A percentile compares a stretch with the other conserved stretches of the same genome.
Conservation (phyloP, 2,329 filamentous ascomycete genomes). For the Emergomyces orientalis region DNA sequence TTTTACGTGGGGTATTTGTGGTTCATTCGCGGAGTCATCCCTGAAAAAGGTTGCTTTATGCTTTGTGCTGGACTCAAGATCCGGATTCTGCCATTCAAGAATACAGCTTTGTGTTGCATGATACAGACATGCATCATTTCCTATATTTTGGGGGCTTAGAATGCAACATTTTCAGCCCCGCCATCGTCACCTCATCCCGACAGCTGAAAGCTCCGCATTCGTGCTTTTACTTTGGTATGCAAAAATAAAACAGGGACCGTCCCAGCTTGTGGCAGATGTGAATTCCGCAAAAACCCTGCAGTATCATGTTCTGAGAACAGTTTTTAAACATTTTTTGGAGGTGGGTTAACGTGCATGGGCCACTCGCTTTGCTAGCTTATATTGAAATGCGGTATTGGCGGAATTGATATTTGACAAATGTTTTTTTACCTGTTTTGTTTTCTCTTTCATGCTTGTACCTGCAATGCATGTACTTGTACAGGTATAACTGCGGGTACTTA, state of each 20-base stretch:
- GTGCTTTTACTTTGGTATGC: background rate
- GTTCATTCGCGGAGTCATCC: too few relatives aligned
- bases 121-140: too few relatives aligned
- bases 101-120: too few relatives aligned
- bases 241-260: background rate
- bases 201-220: background rate
- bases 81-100: too few relatives aligned
- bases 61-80: too few relatives aligned
- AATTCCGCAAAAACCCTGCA: background rate
- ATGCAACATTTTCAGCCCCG: background rate
- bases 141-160: too few relatives aligned
- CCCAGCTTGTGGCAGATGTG: background rate
- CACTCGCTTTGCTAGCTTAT: too few relatives aligned
- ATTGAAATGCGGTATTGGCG: background rate
- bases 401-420: background rate
- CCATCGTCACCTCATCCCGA: too few relatives aligned
- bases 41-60: too few relatives aligned
- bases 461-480: background rate
- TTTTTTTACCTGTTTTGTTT: background rate
- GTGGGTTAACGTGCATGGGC: background rate
- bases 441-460: background rate
- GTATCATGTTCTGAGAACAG: background rate
- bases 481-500: too few relatives aligned
- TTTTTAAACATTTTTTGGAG: background rate
- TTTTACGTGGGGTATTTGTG: too few relatives aligned